Conservation (phyloP, 768 basidiomycete species). For the Tubosaeta sp. region DNA sequence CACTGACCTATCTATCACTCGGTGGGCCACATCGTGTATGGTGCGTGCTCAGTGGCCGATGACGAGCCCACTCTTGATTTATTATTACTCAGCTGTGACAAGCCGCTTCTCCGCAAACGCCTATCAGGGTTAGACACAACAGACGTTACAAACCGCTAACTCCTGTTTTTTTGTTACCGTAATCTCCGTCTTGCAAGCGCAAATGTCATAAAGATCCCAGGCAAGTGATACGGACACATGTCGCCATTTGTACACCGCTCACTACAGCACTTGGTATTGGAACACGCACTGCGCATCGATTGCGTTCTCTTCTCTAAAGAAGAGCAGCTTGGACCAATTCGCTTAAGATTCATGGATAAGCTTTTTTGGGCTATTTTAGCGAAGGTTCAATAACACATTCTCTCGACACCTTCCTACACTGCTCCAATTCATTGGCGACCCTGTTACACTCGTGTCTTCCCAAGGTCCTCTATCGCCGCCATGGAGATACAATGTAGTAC, state of each 20-base stretch:
- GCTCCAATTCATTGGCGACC: constrained; percentile 20
- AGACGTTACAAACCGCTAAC: constrained; percentile 22
- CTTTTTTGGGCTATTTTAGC: not conserved
- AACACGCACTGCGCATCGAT: constrained; percentile 11
- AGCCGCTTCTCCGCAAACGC: constrained; percentile 30
- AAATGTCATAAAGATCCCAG: constrained; percentile 13
- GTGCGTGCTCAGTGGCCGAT: not conserved
- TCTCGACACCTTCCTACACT: constrained; percentile 3
- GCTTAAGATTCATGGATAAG: constrained; percentile 1
- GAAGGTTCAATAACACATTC: constrained; percentile 13
- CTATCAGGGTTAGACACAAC: constrained; percentile 30
- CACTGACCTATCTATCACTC: not conserved
- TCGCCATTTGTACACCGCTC: constrained; percentile 7
- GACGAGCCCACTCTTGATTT: constrained; percentile 2
- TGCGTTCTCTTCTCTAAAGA: constrained; percentile 5
- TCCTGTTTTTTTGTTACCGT: constrained; percentile 28
- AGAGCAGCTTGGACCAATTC: constrained; percentile 1
- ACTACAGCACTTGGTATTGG: constrained; percentile 4
- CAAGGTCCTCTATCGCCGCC: constrained; percentile 25
- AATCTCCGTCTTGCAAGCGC: constrained; percentile 30
- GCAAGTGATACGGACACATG: constrained; percentile 7
- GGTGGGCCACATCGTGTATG: not conserved
- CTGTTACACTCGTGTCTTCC: constrained; percentile 11
- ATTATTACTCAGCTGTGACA: constrained; percentile 17
- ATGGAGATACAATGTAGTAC: constrained; percentile 15